Evolutionary conservation across 306 rosid species (phyloP).

Genomic region (Trifolium fragiferum): DNA sequence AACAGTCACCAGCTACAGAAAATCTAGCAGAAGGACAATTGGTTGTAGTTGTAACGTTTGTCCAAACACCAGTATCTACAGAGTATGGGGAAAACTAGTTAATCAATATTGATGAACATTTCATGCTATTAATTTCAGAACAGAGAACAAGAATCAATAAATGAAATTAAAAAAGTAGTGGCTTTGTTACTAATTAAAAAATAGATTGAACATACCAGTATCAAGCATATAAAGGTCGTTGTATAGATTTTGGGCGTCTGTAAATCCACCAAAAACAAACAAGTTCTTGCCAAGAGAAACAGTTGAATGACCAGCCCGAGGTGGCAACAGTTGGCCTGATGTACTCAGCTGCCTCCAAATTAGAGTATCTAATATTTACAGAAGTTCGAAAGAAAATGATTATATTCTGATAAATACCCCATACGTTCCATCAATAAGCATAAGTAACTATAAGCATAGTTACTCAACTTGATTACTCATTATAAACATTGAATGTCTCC

Average conservation of each 20-base stretch:
- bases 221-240: slow-evolving; percentile 86
- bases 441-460: too few relatives aligned
- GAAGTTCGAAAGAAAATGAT: slow-evolving; percentile 42
- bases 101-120: slow-evolving; percentile 30
- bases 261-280: slow-evolving; percentile 96
- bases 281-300: slow-evolving; percentile 84
- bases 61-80: slow-evolving; percentile 90
- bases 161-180: neutral
- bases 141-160: slow-evolving; percentile 1
- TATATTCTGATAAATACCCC: slow-evolving; percentile 24
- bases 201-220: slow-evolving; percentile 66
- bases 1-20: slow-evolving; percentile 92
- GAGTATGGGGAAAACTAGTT: slow-evolving; percentile 32
- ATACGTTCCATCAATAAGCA: slow-evolving; percentile 4
- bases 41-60: slow-evolving; percentile 63
- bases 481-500: too few relatives aligned
- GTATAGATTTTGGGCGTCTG: slow-evolving; percentile 91
- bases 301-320: slow-evolving; percentile 96
- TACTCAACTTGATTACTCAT: too few relatives aligned
- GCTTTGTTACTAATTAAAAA: too few relatives aligned
- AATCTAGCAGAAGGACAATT: slow-evolving; percentile 91
- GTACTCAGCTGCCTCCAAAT: slow-evolving; percentile 89
- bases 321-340: slow-evolving; percentile 78
- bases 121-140: slow-evolving; percentile 27
- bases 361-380: slow-evolving; percentile 71